phyloP scores from a whole-genome alignment of 768 basidiomycete species.

The Lentinula raphanica region DNA sequence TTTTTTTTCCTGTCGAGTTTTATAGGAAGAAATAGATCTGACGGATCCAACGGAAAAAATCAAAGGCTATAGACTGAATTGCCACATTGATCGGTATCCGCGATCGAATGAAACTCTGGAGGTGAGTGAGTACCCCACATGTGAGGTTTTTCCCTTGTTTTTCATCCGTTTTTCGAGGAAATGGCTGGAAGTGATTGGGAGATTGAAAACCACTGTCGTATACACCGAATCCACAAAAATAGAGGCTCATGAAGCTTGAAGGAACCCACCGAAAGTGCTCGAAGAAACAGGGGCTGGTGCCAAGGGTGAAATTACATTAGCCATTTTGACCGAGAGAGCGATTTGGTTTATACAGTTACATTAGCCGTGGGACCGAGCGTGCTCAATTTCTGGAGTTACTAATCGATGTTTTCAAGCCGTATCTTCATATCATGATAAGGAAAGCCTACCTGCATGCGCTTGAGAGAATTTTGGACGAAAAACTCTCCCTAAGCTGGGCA shows the following conservation, averaged over 20 bases:
- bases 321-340: not conserved
- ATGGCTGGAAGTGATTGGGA: not conserved
- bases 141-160: not conserved
- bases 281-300: not conserved
- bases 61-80: not conserved
- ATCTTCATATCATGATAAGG: no score
- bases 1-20: not conserved
- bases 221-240: no score
- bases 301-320: not conserved
- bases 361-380: not conserved
- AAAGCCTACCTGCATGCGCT: no score
- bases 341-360: not conserved
- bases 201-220: no score
- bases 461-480: no score
- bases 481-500: no score
- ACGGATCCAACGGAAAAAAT: not conserved
- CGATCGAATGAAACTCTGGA: not conserved
- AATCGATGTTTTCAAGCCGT: not conserved
- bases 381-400: not conserved
- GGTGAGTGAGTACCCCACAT: not conserved
- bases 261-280: not conserved
- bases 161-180: not conserved
- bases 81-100: not conserved
- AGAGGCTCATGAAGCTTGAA: not conserved
- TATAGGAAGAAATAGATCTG: not conserved